Evolutionary conservation across 768 basidiomycete genomes (phyloP), one percentile per base, ranked within the genome.

Genomic region (Leccinum variicolor): DNA sequence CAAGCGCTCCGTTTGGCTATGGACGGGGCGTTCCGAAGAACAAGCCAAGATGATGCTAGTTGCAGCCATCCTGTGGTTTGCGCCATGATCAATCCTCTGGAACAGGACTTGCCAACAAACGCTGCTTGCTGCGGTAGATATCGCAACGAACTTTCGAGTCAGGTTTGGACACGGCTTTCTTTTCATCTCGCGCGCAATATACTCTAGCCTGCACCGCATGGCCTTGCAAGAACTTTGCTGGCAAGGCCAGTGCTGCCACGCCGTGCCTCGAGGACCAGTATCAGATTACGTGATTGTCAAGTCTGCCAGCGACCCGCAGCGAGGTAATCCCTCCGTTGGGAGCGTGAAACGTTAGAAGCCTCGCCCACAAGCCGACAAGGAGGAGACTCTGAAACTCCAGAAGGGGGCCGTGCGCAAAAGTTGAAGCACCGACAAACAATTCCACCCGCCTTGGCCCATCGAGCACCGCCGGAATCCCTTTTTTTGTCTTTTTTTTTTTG

Each of bases 51-150:
- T 10, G 6, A n/a, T 25, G 49, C 13, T 28, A 47, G 13, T 41
- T 21, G 41, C 2, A 5, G 53, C 64, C 66, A 67, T 67, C 59
- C 66, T 67, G 66, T 69, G 29, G 41, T 46, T 48, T 17, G 36
- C 53, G n/a, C 53, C 2, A 25, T 15, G 25, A 64, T 57, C 53
- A 19, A 23, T 3, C 23, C 17, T 26, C 10, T 21, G 46, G 28
- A 28, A 53, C 15, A 48, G 4, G 19, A 11, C 49, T 11, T 4
- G 28, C 43, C 39, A 52, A 63, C 54, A 47, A 47, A 50, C 9
- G 46, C 43, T 25, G 26, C 19, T 45, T 50, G 57, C 41, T 19
- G 54, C 46, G 26, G 52, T 55, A 58, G 11, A 31, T 31, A 28
- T 52, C 13, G 29, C 41, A 11, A 34, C 29, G 45, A 17, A 43